Evolutionary conservation across 495 filamentous ascomycete species (phyloP).

Genomic region (Podospora appendiculata): DNA sequence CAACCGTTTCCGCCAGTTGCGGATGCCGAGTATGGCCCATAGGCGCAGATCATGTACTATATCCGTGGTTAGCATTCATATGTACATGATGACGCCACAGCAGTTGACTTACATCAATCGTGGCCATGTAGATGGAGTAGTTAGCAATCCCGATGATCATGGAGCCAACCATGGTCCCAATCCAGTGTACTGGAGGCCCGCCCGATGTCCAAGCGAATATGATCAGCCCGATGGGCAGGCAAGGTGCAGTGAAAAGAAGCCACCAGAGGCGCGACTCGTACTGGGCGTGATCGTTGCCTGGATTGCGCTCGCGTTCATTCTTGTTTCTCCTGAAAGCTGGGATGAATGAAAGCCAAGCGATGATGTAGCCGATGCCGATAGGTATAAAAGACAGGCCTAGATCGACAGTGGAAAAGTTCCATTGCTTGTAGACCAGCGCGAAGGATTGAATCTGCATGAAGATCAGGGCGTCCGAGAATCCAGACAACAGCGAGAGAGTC

Average conservation of each 20-base stretch:
- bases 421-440: constrained; percentile 55
- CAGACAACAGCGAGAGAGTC: constrained; percentile 61
- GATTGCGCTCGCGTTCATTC: constrained; percentile 40
- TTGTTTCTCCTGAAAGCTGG: constrained; percentile 54
- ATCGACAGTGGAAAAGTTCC: constrained; percentile 48
- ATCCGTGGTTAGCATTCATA: too few species aligned
- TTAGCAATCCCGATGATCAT: constrained; percentile 61
- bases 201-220: constrained; percentile 61
- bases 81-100: too few species aligned
- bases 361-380: constrained; percentile 56
- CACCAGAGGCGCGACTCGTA: constrained; percentile 50
- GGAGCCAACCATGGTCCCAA: constrained; percentile 50
- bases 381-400: constrained; percentile 57
- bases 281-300: constrained; percentile 52
- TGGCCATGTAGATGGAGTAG: constrained; percentile 71
- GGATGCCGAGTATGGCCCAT: constrained; percentile 71
- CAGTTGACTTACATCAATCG: constrained; percentile 47
- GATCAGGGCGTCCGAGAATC: constrained; percentile 74
- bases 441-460: constrained; percentile 72
- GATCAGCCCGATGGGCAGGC: constrained; percentile 59
- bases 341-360: constrained; percentile 57
- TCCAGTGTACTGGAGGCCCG: constrained; percentile 57
- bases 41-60: constrained; percentile 70
- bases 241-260: constrained; percentile 56
- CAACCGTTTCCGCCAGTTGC: constrained; percentile 67